phyloP scores from a whole-genome alignment of 2,329 filamentous ascomycete species.

The Fonsecaea multimorphosa region DNA sequence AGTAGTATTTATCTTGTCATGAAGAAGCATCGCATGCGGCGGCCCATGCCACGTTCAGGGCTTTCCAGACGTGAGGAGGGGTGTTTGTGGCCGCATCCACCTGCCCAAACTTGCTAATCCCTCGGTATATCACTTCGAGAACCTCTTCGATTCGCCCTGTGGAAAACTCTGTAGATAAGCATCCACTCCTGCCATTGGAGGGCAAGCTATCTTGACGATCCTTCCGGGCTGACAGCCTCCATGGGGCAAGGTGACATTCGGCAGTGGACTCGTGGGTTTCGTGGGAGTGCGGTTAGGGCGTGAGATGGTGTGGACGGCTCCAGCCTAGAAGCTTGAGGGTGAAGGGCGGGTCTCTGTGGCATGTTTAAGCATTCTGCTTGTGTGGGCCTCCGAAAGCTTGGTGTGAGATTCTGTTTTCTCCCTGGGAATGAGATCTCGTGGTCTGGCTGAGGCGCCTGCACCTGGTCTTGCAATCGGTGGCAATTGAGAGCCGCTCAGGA shows the following conservation, averaged over 20 bases:
- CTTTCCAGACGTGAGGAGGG: neutral
- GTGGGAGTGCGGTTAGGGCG: neutral
- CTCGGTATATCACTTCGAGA: constrained; percentile 15
- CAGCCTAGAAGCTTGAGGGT: neutral
- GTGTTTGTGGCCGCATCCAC: constrained; percentile 9
- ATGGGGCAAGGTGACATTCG: constrained; percentile 12
- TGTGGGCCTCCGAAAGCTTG: neutral
- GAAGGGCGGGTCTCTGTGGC: neutral
- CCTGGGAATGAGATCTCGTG: neutral
- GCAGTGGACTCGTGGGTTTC: neutral
- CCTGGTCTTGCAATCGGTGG: too few relatives aligned
- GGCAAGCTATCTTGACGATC: constrained; percentile 5
- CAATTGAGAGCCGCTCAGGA: too few relatives aligned
- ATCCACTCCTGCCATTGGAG: constrained; percentile 9
- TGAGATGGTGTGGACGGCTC: neutral
- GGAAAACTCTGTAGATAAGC: constrained; percentile 12
- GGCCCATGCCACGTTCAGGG: neutral
- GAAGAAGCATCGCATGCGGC: too few relatives aligned
- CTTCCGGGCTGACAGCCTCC: constrained; percentile 6
- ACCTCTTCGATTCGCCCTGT: constrained; percentile 11
- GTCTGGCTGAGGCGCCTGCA: too few relatives aligned
- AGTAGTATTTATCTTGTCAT: constrained; percentile 18
- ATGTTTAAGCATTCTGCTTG: neutral
- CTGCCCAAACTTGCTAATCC: constrained; percentile 8
- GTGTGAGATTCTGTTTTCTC: neutral